phyloP scores from a whole-genome alignment of 164 flowering plant species.

The Vitis cinerea region DNA sequence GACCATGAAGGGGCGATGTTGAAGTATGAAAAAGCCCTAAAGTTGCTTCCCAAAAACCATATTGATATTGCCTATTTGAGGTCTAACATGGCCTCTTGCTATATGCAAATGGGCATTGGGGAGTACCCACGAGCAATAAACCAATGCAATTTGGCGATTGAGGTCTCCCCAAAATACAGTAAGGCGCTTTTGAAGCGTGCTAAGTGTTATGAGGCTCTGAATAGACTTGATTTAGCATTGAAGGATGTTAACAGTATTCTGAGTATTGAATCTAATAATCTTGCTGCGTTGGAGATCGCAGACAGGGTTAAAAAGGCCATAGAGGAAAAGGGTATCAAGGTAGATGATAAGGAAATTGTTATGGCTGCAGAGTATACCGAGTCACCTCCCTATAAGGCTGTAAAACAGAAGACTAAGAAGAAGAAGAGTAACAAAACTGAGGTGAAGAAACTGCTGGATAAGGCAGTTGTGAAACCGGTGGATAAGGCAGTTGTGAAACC shows the following conservation, averaged over 20 bases:
- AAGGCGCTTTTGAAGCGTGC: slow-evolving; percentile 45
- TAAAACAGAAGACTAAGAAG: slow-evolving; percentile 29
- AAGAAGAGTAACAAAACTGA: slow-evolving; percentile 22
- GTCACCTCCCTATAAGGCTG: slow-evolving; percentile 13
- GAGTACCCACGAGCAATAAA: slow-evolving; percentile 47
- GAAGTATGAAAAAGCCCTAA: slow-evolving; percentile 47
- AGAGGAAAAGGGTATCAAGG: slow-evolving; percentile 29
- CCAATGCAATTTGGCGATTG: slow-evolving; percentile 45
- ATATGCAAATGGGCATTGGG: slow-evolving; percentile 50
- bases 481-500: slow-evolving; percentile 20
- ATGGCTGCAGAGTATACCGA: slow-evolving; percentile 11
- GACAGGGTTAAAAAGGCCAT: slow-evolving; percentile 32
- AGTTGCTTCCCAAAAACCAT: slow-evolving; percentile 39
- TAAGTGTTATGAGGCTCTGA: slow-evolving; percentile 43
- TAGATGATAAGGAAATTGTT: slow-evolving; percentile 31
- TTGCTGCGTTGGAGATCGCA: slow-evolving; percentile 31
- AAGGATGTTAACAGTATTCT: slow-evolving; percentile 39
- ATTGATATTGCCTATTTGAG: slow-evolving; percentile 45
- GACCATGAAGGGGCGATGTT: slow-evolving; percentile 58
- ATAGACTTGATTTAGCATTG: slow-evolving; percentile 41
- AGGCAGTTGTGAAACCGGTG: slow-evolving; percentile 11
- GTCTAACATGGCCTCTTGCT: slow-evolving; percentile 47
- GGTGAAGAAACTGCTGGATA: not conserved
- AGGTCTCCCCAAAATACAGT: slow-evolving; percentile 39
- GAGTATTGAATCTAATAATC: slow-evolving; percentile 38